A percentile compares a stretch with the other conserved stretches of the same genome.
These are phyloP conservation scores for Paracamarosporium sp. DNA, from an alignment of 2,329 filamentous ascomycete genomes.

Conservation along the genomic window DNA sequence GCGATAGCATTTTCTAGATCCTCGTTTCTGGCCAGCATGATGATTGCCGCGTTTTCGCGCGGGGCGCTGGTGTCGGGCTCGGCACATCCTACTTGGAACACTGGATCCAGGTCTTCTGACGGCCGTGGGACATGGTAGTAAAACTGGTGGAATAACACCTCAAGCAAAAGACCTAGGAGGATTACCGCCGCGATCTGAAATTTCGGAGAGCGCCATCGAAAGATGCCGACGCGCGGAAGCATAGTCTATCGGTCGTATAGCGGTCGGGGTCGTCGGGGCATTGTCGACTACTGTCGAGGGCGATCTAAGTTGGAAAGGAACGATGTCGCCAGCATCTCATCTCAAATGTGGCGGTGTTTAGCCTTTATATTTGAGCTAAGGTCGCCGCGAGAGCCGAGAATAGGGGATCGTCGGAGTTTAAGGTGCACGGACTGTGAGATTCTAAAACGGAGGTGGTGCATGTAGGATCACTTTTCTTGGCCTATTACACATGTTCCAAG, in stretches of 20 bases:
- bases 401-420: not conserved
- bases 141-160: conserved; percentile 10
- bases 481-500: not conserved
- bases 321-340: not conserved
- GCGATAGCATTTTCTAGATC: conserved; percentile 7
- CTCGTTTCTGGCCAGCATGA: conserved; percentile 13
- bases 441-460: not conserved
- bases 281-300: not conserved
- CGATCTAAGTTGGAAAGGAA: not conserved
- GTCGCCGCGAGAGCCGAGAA: not conserved
- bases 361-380: not conserved
- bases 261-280: not conserved
- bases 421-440: not conserved
- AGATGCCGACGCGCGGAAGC: conserved; percentile 2
- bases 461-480: not conserved
- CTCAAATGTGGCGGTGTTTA: not conserved
- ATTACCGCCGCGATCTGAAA: not conserved
- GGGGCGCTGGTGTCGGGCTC: conserved; percentile 7
- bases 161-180: conserved; percentile 5
- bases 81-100: conserved; percentile 12
- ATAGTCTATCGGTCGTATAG: not conserved
- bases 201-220: conserved; percentile 9
- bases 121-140: conserved; percentile 10
- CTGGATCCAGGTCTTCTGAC: conserved; percentile 5
- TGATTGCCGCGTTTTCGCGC: conserved; percentile 14